phyloP scores from a whole-genome alignment of 768 basidiomycete genomes.

The Infundibulicybe gibba region DNA sequence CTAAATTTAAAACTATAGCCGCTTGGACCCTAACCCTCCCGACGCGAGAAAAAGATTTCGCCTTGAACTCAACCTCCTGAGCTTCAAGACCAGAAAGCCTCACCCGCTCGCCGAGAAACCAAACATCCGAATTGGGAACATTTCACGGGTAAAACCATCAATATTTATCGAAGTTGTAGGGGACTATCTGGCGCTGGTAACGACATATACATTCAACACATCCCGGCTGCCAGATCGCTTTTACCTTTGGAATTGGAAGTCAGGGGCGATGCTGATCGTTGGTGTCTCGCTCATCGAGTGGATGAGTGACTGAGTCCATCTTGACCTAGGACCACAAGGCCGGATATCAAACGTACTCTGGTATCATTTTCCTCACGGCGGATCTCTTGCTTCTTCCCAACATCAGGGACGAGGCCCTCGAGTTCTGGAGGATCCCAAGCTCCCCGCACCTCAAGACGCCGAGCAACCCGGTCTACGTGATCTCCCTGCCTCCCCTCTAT shows the following conservation, averaged over 20 bases:
- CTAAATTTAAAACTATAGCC: no score
- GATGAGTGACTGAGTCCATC: no score
- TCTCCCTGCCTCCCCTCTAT: conserved; percentile 26
- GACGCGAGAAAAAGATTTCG: not conserved
- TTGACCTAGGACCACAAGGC: conserved; percentile 10
- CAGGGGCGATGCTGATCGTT: conserved; percentile 27
- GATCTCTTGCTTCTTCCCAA: conserved; percentile 22
- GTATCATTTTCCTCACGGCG: conserved; percentile 17
- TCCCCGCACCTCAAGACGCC: conserved; percentile 6
- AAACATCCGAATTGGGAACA: conserved; percentile 21
- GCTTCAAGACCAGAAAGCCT: conserved; percentile 31
- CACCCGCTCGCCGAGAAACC: conserved; percentile 30
- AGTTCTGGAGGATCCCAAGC: conserved; percentile 25
- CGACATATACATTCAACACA: conserved; percentile 17
- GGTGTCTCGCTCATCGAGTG: conserved; percentile 10
- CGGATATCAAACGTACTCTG: conserved; percentile 13
- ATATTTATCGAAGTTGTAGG: conserved; percentile 44
- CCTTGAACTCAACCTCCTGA: conserved; percentile 18
- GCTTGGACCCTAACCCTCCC: not conserved
- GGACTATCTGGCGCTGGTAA: conserved; percentile 35
- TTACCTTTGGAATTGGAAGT: conserved; percentile 42
- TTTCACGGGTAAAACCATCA: conserved; percentile 19
- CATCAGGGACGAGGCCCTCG: conserved; percentile 12
- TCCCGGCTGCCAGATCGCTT: conserved; percentile 21
- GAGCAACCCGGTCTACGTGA: conserved; percentile 5